phyloP scores from a whole-genome alignment of 805 yeast species.

The Lipomyces yamadae region DNA sequence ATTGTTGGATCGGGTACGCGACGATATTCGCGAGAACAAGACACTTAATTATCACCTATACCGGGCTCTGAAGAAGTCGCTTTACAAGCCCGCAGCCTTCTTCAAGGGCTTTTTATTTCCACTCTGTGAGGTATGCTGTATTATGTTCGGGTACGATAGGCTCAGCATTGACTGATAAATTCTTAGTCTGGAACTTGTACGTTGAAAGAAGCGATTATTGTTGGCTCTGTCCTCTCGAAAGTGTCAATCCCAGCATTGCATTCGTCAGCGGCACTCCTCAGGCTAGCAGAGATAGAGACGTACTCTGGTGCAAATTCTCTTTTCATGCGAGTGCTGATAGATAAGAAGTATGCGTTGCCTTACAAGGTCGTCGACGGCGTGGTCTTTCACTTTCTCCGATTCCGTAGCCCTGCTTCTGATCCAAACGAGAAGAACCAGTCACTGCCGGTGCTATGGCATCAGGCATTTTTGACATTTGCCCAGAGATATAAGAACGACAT shows the following conservation, averaged over 20 bases:
- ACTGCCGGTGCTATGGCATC: conserved; percentile 97
- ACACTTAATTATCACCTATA: conserved; percentile 90
- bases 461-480: conserved; percentile 90
- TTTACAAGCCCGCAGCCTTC: conserved; percentile 96
- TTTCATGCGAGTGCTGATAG: conserved; percentile 84
- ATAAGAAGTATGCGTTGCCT: conserved; percentile 95
- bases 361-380: conserved; percentile 94
- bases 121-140: conserved; percentile 70
- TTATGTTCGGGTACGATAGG: background rate
- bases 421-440: conserved; percentile 48
- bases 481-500: conserved; percentile 96
- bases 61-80: conserved; percentile 86
- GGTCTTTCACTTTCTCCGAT: conserved; percentile 92
- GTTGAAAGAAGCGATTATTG: conserved; percentile 91
- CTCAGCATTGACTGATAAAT: background rate
- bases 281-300: conserved; percentile 72
- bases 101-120: conserved; percentile 96
- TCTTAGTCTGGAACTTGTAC: conserved; percentile 56
- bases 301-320: conserved; percentile 88
- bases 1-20: conserved; percentile 49
- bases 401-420: conserved; percentile 58
- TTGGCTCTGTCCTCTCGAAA: conserved; percentile 86
- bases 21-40: conserved; percentile 48
- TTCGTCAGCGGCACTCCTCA: conserved; percentile 92
- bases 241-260: conserved; percentile 93